phyloP scores from a whole-genome alignment of 345 rosid genomes.

The Raphanus sativus region DNA sequence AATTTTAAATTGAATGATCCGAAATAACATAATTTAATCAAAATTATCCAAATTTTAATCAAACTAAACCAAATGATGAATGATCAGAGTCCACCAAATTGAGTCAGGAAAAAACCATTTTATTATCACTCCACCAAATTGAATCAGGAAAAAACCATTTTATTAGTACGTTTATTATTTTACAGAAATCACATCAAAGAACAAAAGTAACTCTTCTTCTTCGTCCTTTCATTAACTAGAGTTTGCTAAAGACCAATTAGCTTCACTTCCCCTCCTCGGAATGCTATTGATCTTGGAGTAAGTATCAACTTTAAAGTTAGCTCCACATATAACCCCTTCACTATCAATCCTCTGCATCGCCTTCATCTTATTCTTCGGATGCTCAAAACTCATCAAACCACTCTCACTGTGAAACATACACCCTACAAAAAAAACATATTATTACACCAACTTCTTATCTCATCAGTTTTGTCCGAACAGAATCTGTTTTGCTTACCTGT shows the following conservation, averaged over 20 bases:
- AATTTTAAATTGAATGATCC: too few species aligned
- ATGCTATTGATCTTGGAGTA: slow-evolving; percentile 56
- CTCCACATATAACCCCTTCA: slow-evolving; percentile 84
- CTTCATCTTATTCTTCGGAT: slow-evolving; percentile 71
- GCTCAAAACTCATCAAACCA: slow-evolving; percentile 91
- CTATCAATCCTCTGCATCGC: slow-evolving; percentile 92
- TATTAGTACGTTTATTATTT: background rate
- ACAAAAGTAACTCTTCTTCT: slow-evolving; percentile 1
- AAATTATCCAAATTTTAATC: too few species aligned
- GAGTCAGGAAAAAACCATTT: too few species aligned
- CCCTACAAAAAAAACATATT: slow-evolving; percentile 37
- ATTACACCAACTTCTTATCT: background rate
- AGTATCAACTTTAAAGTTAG: slow-evolving; percentile 79
- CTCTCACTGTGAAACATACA: slow-evolving; percentile 83
- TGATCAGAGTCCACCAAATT: too few species aligned
- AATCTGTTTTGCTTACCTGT: slow-evolving; percentile 35
- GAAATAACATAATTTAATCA: too few species aligned
- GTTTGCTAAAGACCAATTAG: slow-evolving; percentile 66
- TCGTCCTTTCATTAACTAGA: slow-evolving; percentile 17
- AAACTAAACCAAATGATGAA: too few species aligned
- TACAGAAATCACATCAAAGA: background rate
- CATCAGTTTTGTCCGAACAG: background rate
- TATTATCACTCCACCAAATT: too few species aligned
- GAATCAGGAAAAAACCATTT: too few species aligned
- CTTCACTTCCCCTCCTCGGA: slow-evolving; percentile 87